A percentile compares a stretch with the other conserved stretches of the same genome.
phyloP scores from a whole-genome alignment of 1,284 basidiomycete species.

The Malassezia psittaci region DNA sequence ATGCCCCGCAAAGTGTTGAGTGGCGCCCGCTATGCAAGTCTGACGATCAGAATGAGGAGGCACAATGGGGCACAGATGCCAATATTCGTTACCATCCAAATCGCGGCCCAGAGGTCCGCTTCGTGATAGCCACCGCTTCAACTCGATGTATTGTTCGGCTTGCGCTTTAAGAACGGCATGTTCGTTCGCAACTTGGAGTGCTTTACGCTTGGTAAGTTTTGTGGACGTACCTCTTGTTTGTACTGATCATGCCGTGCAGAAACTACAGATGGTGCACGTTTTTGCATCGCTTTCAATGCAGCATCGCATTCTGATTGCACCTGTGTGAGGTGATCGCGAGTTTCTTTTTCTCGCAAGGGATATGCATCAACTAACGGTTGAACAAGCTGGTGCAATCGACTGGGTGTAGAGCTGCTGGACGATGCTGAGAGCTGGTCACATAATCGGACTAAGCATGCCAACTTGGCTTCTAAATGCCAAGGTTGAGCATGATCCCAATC shows the following conservation, averaged over 20 bases:
- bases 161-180: neutral
- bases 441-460: constrained; percentile 10
- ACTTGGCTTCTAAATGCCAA: constrained; percentile 11
- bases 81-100: constrained; percentile 17
- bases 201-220: neutral
- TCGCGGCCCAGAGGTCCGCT: constrained; percentile 19
- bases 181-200: neutral
- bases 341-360: neutral
- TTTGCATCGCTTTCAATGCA: constrained; percentile 6
- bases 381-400: constrained; percentile 4
- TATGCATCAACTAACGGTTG: constrained; percentile 4
- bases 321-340: neutral
- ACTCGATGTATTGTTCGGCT: neutral
- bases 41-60: neutral
- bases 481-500: neutral
- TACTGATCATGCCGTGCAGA: constrained; percentile 7
- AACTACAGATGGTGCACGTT: constrained; percentile 7
- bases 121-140: neutral
- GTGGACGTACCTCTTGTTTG: constrained; percentile 3
- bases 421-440: constrained; percentile 8
- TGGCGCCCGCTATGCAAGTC: neutral
- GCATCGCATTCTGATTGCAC: constrained; percentile 1
- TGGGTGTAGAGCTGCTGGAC: neutral
- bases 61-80: constrained; percentile 17
- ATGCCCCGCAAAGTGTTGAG: constrained; percentile 3